Evolutionary conservation across 768 basidiomycete species (phyloP), one percentile per base, ranked within the genome.

Genomic region (Sarcodon aspratus): DNA sequence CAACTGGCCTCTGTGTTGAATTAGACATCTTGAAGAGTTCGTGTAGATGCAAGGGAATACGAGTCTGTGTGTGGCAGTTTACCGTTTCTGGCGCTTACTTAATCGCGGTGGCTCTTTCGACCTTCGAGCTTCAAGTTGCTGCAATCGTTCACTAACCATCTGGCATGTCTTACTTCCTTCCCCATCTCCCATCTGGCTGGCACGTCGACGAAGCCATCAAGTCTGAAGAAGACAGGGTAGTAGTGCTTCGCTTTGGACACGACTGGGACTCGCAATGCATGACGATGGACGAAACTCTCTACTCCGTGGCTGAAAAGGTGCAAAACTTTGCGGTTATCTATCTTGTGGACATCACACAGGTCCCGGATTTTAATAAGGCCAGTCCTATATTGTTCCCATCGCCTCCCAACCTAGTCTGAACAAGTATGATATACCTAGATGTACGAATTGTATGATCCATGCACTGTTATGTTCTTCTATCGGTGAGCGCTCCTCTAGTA

Each of bases 181-280:
- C 88, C 0, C 88, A 92, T 58, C 73, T 93, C 3, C 86, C 84
- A 1, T 88, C 87, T 57, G 90, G 93, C 36, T 97, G 95, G 95
- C 96, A 99, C 62, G 96, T 99, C 52, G 96, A 99, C 61, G 94
- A 97, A 63, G 92, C 96, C 7, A 98, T 99, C 66, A 90, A 96
- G 56, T 94, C 91, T 0, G 96, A 99, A 65, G 96, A 99, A 63
- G 92, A 96, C 59, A 78, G 96, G 38, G 78, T 96, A 33, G 95
- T 97, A 21, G 87, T 92, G 47, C 82, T 97, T 44, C 82, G 94
- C 3, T 98, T 97, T 61, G 95, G 94, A 0, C 88, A 92, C 61
- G 93, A 94, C 64, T 85, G 83, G 82, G 90, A 98, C 63, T 68
- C 75, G 0, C 84, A 96, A 55, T 98, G 95, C 69, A 97, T 98